Conservation (phyloP, 345 rosid species). For the Firmiana major region DNA sequence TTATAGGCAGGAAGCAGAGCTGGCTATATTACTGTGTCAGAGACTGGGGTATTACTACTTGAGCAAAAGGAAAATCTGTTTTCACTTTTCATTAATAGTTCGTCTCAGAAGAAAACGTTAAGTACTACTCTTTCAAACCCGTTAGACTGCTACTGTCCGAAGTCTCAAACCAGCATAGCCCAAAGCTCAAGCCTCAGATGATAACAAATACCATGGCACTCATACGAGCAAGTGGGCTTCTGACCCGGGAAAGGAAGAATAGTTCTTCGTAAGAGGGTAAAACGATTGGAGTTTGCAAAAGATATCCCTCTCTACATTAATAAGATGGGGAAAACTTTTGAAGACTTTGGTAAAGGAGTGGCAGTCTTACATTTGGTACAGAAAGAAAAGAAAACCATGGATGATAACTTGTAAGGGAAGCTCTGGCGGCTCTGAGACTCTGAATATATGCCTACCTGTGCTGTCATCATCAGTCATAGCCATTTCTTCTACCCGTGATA, state of each 20-base stretch:
- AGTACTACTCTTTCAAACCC: too few relatives aligned
- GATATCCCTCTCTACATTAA: background rate
- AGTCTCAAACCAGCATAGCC: background rate
- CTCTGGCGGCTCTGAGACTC: background rate
- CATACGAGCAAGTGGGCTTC: background rate
- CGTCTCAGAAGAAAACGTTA: background rate
- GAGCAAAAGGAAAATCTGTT: background rate
- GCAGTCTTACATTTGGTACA: background rate
- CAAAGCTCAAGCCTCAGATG: background rate
- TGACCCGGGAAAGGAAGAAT: background rate
- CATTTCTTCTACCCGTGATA: background rate
- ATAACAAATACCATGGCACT: background rate
- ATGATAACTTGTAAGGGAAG: background rate
- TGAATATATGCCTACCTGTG: background rate
- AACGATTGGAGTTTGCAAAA: background rate
- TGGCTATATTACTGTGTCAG: background rate
- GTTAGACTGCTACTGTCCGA: background rate
- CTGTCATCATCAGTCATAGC: background rate
- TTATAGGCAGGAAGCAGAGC: background rate
- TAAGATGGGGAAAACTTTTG: background rate
- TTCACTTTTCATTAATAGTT: too few relatives aligned
- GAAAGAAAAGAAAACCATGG: background rate
- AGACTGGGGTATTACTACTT: background rate
- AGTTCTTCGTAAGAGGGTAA: background rate
- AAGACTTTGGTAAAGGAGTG: background rate